Percentiles rank a stretch among this genome's conserved stretches.
These are phyloP conservation scores for Bipolaris oryzae DNA, from an alignment of 2,329 filamentous ascomycete genomes.

Conservation along the genomic window DNA sequence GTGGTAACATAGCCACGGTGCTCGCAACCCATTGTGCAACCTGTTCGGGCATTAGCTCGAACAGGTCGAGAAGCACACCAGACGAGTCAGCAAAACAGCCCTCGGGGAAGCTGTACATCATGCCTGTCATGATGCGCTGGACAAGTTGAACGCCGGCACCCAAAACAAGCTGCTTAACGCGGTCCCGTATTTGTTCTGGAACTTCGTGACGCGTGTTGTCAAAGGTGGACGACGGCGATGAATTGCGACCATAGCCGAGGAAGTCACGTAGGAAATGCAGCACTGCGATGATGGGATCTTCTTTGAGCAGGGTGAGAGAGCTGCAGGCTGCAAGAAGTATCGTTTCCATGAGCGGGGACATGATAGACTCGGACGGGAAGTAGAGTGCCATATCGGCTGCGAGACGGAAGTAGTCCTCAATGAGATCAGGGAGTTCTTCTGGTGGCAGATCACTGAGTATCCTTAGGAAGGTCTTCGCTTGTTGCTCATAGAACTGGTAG, in stretches of 20 bases:
- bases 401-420: slow-evolving; percentile 96
- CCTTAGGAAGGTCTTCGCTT: slow-evolving; percentile 86
- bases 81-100: slow-evolving; percentile 96
- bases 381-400: slow-evolving; percentile 90
- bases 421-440: slow-evolving; percentile 78
- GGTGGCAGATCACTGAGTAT: slow-evolving; percentile 84
- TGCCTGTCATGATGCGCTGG: slow-evolving; percentile 89
- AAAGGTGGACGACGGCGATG: slow-evolving; percentile 66
- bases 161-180: slow-evolving; percentile 74
- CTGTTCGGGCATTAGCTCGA: slow-evolving; percentile 81
- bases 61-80: slow-evolving; percentile 86
- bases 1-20: slow-evolving; percentile 82
- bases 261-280: slow-evolving; percentile 92
- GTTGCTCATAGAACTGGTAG: slow-evolving; percentile 92
- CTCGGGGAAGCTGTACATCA: slow-evolving; percentile 98
- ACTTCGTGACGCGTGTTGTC: slow-evolving; percentile 64
- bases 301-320: slow-evolving; percentile 85
- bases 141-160: slow-evolving; percentile 77
- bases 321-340: slow-evolving; percentile 89
- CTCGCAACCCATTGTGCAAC: slow-evolving; percentile 81
- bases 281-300: slow-evolving; percentile 87
- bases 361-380: slow-evolving; percentile 83
- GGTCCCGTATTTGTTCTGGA: slow-evolving; percentile 70
- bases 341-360: slow-evolving; percentile 76
- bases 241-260: slow-evolving; percentile 82